Base-by-base conservation (phyloP, 2,329 filamentous ascomycete species). In the Hyphodiscus sp. region DNA sequence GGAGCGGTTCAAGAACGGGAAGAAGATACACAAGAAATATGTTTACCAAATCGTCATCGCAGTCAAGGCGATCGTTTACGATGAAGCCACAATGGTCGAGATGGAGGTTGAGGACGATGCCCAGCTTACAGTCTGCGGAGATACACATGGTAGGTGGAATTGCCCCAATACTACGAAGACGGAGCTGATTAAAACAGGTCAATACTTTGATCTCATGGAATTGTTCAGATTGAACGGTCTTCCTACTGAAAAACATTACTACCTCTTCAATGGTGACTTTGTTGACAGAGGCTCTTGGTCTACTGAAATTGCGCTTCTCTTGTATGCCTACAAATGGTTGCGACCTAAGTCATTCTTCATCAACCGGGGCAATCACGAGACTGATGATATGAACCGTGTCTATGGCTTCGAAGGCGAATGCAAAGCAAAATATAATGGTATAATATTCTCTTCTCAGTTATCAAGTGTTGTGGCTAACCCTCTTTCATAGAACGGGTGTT, bases 331-430 rank as follows among this genome's bases (percentile, higher is more conserved):
- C 79, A 99, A 99, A 76, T 96, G 90, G 92, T 73, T 97, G 65
- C 84, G 88, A 51, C 94, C 94, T 8, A 81, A 83, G 44, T 83
- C 78, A 51, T 92, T 99, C 78, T 97, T 95, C 81, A 76, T 99
- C 60, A 99, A 99, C 77, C 85, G 94, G 58, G 94, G 94, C 63
- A 99, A 99, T 73, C 94, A 99, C 73, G 94, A 99, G 75, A 97
- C 94, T 47, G 92, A 97, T 69, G 92, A 96, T 72, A 99, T 99
- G 94, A 99, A 99, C 77, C 85, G 90, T 61, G 91, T 94, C 51
- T 99, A 99, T 69, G 94, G 94, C 18, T 99, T 99, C 66, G 94
- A 99, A 72, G 94, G 94, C 68, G 94, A 99, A 71, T 97, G 94
- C 77, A 94, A 92, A 71, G 89, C 90, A 63, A 99, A 99, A 74